These are phyloP conservation scores for Coemansia sp. DNA, from an alignment of 192 early-diverging fungal species.

Conservation along the genomic window DNA sequence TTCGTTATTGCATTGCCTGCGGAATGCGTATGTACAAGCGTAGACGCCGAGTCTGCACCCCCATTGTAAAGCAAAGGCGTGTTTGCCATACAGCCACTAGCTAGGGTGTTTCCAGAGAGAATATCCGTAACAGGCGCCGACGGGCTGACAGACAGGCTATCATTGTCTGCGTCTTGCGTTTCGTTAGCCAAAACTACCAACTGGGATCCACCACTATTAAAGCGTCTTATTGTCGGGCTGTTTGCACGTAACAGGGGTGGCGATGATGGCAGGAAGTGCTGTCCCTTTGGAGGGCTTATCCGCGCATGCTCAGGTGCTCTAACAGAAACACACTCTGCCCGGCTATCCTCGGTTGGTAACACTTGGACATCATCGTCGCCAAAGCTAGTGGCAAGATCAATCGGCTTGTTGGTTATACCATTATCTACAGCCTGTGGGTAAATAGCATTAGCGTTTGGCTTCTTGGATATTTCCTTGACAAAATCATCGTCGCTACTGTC, in stretches of 20 bases:
- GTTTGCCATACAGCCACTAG: background rate
- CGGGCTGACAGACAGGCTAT: background rate
- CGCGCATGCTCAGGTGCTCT: slow-evolving; percentile 4
- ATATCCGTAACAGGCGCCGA: background rate
- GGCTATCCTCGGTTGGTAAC: too few relatives aligned
- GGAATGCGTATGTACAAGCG: background rate
- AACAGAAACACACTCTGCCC: background rate
- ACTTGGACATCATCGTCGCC: background rate
- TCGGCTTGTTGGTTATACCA: background rate
- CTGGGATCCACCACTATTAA: slow-evolving; percentile 20
- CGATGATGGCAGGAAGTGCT: slow-evolving; percentile 28
- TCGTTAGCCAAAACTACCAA: slow-evolving; percentile 12
- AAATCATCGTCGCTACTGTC: slow-evolving; percentile 35
- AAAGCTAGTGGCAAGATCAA: background rate
- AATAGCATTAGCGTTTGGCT: background rate
- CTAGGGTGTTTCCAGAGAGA: slow-evolving; percentile 9
- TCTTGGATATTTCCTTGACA: slow-evolving; percentile 7
- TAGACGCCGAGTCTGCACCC: slow-evolving; percentile 9
- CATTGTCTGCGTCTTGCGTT: slow-evolving; percentile 10
- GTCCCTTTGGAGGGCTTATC: background rate
- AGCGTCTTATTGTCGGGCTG: slow-evolving; percentile 41
- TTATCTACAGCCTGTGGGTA: background rate
- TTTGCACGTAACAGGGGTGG: slow-evolving; percentile 31
- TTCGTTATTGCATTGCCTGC: background rate
- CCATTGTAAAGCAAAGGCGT: background rate